A percentile compares a stretch with the other conserved stretches of the same genome.
These are phyloP conservation scores for Carpinus viminea DNA, from an alignment of 306 rosid genomes.

Conservation along the genomic window DNA sequence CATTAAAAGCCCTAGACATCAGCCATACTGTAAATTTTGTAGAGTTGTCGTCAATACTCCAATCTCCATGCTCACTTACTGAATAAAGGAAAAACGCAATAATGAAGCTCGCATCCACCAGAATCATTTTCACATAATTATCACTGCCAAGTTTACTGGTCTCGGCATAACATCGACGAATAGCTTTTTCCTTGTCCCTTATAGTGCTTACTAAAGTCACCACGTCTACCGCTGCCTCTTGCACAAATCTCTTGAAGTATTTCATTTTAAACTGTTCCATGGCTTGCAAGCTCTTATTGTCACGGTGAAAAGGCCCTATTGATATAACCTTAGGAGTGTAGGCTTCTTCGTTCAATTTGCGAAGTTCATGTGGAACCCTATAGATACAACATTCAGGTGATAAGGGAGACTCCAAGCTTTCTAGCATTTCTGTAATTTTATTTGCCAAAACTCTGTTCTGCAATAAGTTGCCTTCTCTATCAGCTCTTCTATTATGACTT, in stretches of 20 bases:
- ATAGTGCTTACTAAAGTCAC: neutral
- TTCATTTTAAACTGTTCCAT: constrained; percentile 26
- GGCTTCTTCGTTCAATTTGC: constrained; percentile 28
- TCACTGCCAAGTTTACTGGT: neutral
- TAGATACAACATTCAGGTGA: constrained; percentile 28
- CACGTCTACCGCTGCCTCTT: neutral
- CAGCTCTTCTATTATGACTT: no score
- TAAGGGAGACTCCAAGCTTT: no score
- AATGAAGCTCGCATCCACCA: constrained; percentile 34
- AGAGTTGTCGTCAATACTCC: no score
- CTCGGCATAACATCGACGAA: constrained; percentile 30
- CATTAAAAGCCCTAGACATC: no score
- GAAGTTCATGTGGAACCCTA: constrained; percentile 29
- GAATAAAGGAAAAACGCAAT: constrained; percentile 16
- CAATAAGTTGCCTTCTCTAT: no score
- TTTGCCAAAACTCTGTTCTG: no score
- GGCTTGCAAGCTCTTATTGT: constrained; percentile 13
- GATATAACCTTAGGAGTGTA: constrained; percentile 35
- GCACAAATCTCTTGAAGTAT: constrained; percentile 17
- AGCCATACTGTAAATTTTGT: no score
- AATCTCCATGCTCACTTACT: neutral
- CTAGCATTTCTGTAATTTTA: no score
- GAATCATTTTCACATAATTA: constrained; percentile 25
- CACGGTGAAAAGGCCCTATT: constrained; percentile 8
- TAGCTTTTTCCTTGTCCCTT: neutral